Percentiles rank a stretch among this genome's conserved stretches.
phyloP scores from a whole-genome alignment of 371 early-diverging fungal species.

The Blastocladiella emersonii region DNA sequence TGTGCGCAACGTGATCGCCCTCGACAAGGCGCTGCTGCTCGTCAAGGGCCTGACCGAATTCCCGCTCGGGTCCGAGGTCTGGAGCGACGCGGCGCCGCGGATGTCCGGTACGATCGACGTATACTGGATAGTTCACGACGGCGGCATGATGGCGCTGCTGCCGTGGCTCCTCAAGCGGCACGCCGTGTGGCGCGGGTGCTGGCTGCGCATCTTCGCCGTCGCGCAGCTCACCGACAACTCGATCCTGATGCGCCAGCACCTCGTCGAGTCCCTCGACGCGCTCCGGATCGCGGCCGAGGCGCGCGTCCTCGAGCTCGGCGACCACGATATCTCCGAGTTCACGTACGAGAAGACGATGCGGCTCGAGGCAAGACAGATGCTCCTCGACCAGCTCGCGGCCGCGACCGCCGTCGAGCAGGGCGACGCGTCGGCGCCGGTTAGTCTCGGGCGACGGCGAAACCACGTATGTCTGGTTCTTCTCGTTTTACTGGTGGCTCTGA shows the following conservation, averaged over 20 bases:
- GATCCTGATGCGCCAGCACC: slow-evolving; percentile 9
- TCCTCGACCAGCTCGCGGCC: slow-evolving; percentile 1
- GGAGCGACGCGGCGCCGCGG: background rate
- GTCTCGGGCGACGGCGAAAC: background rate
- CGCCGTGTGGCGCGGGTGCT: slow-evolving; percentile 12
- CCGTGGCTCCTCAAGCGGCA: slow-evolving; percentile 19
- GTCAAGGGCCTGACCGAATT: slow-evolving; percentile 11
- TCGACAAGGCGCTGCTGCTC: slow-evolving; percentile 15
- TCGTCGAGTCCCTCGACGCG: slow-evolving; percentile 10
- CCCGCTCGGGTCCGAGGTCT: slow-evolving; percentile 6
- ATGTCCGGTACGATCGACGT: slow-evolving; percentile 15
- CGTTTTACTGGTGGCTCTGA: too few relatives aligned
- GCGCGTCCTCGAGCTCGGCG: slow-evolving; percentile 17
- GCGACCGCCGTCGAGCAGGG: background rate
- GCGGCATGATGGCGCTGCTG: slow-evolving; percentile 19
- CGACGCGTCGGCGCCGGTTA: background rate
- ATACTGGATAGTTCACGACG: slow-evolving; percentile 19
- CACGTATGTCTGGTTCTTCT: too few relatives aligned
- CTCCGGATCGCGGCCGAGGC: slow-evolving; percentile 16
- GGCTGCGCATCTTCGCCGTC: slow-evolving; percentile 19
- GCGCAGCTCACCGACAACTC: slow-evolving; percentile 15
- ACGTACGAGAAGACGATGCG: slow-evolving; percentile 13
- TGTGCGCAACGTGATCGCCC: slow-evolving; percentile 9
- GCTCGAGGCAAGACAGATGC: slow-evolving; percentile 9
- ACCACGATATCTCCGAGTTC: slow-evolving; percentile 10